Percentiles rank a stretch among this genome's conserved stretches.
phyloP scores from a whole-genome alignment of 2,329 filamentous ascomycete genomes.

The Penicillium sp. region DNA sequence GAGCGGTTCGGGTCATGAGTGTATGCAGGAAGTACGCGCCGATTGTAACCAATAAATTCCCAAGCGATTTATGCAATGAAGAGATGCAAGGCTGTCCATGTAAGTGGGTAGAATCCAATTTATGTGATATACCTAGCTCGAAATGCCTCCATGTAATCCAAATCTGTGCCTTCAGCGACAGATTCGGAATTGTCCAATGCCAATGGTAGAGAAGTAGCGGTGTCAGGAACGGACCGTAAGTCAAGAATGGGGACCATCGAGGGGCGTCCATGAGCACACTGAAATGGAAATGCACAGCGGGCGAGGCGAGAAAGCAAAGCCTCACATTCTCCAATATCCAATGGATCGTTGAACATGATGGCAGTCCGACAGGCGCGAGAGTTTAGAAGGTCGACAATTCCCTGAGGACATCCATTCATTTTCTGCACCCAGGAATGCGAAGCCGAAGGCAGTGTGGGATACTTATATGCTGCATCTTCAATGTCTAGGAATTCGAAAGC shows the following conservation, averaged over 20 bases:
- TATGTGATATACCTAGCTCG: constrained; percentile 15
- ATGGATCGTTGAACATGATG: constrained; percentile 53
- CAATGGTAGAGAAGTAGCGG: not conserved
- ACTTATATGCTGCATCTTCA: not conserved
- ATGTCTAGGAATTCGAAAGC: not conserved
- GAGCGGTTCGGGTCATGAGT: no score
- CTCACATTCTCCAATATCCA: constrained; percentile 42
- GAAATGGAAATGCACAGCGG: constrained; percentile 50
- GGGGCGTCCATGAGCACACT: constrained; percentile 53
- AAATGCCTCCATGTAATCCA: constrained; percentile 21
- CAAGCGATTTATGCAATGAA: not conserved
- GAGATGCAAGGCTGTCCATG: not conserved
- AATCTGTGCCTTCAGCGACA: not conserved
- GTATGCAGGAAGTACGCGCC: not conserved
- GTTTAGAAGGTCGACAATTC: constrained; percentile 66
- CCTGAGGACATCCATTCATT: constrained; percentile 70
- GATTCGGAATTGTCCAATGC: not conserved
- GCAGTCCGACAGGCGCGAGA: constrained; percentile 52
- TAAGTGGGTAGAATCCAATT: not conserved
- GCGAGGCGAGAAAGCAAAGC: constrained; percentile 41
- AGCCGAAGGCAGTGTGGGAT: not conserved
- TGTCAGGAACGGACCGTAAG: constrained; percentile 19
- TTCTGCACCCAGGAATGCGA: constrained; percentile 56
- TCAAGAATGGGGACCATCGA: constrained; percentile 49
- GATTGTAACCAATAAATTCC: not conserved